Conservation (phyloP, 768 basidiomycete species). For the Calocybe gangraenosa region DNA sequence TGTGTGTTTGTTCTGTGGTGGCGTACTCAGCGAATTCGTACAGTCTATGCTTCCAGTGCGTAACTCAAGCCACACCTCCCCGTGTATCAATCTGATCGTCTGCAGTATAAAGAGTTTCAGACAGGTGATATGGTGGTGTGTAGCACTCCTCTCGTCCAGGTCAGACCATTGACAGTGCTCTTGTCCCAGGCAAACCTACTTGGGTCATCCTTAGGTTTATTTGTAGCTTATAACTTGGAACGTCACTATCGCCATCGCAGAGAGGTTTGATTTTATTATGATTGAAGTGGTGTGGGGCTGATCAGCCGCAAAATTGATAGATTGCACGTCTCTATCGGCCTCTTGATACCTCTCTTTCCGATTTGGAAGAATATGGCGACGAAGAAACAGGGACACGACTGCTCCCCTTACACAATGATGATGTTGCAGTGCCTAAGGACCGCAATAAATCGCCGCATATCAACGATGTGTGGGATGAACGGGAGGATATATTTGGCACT, state of each 20-base stretch:
- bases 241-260: constrained; percentile 72
- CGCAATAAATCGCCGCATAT: constrained; percentile 33
- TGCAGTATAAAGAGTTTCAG: constrained; percentile 68
- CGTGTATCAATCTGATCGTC: background rate
- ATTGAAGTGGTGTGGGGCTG: background rate
- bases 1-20: constrained; percentile 76
- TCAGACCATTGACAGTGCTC: background rate
- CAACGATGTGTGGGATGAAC: constrained; percentile 72
- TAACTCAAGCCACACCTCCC: background rate
- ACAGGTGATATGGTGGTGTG: constrained; percentile 66
- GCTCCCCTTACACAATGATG: constrained; percentile 46
- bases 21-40: constrained; percentile 77
- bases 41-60: constrained; percentile 72
- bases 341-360: constrained; percentile 46
- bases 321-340: constrained; percentile 79
- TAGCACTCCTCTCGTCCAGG: constrained; percentile 7
- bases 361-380: constrained; percentile 53
- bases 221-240: constrained; percentile 64
- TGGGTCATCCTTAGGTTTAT: constrained; percentile 69
- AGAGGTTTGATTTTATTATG: constrained; percentile 48
- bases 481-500: constrained; percentile 70
- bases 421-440: constrained; percentile 22
- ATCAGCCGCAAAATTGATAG: constrained; percentile 27
- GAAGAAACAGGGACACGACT: constrained; percentile 45
- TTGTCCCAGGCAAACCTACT: constrained; percentile 65